phyloP scores from a whole-genome alignment of 768 basidiomycete genomes.

The Tricholoma terreum region DNA sequence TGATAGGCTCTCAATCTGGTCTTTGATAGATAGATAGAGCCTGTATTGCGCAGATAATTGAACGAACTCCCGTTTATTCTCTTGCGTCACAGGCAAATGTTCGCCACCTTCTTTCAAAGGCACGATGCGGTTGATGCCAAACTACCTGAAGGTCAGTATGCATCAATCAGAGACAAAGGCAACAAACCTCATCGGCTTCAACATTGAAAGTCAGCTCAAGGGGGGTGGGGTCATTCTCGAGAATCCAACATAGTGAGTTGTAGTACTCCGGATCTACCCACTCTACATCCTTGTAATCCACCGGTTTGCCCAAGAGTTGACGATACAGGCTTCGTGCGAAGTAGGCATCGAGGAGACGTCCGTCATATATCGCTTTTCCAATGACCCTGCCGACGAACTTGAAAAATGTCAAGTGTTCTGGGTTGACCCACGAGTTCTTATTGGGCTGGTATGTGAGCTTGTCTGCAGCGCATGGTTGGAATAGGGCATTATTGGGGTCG shows the following conservation, averaged over 20 bases:
- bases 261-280: slow-evolving; percentile 99
- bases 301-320: slow-evolving; percentile 89
- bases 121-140: slow-evolving; percentile 87
- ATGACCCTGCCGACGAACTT: slow-evolving; percentile 98
- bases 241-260: slow-evolving; percentile 96
- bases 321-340: slow-evolving; percentile 96
- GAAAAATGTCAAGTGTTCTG: slow-evolving; percentile 96
- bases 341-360: slow-evolving; percentile 94
- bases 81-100: slow-evolving; percentile 84
- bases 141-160: slow-evolving; percentile 42
- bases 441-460: slow-evolving; percentile 95
- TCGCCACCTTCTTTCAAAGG: slow-evolving; percentile 86
- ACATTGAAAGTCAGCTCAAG: slow-evolving; percentile 92
- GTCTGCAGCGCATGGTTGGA: slow-evolving; percentile 97
- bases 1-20: slow-evolving; percentile 89
- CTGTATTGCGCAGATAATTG: slow-evolving; percentile 94
- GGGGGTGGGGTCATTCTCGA: slow-evolving; percentile 89
- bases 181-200: slow-evolving; percentile 86
- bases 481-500: slow-evolving; percentile 96
- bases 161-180: not conserved
- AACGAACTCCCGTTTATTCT: slow-evolving; percentile 96
- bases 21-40: slow-evolving; percentile 89
- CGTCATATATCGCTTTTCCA: slow-evolving; percentile 97
- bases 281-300: slow-evolving; percentile 95
- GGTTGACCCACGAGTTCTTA: slow-evolving; percentile 91